phyloP scores from a whole-genome alignment of 2,329 filamentous ascomycete genomes.

The Arthrobotrys conoides region DNA sequence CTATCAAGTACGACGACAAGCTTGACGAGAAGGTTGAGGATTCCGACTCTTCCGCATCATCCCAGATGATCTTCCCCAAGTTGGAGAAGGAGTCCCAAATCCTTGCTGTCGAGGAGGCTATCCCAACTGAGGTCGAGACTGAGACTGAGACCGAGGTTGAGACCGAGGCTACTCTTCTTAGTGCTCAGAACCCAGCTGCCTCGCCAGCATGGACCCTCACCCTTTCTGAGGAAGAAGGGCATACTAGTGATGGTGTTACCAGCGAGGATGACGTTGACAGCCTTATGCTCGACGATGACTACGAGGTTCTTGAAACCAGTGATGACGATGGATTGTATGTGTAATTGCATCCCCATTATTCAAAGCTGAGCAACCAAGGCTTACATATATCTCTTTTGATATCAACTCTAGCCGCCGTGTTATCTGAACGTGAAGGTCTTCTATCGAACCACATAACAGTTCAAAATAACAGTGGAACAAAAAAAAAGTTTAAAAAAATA shows the following conservation, averaged over 20 bases:
- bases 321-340: conserved; percentile 77
- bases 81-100: conserved; percentile 93
- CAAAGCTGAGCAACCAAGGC: conserved; percentile 42
- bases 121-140: conserved; percentile 66
- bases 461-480: conserved; percentile 15
- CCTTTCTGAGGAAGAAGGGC: conserved; percentile 60
- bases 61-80: conserved; percentile 96
- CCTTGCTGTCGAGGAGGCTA: conserved; percentile 81
- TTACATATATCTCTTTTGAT: conserved; percentile 34
- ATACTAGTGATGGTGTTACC: conserved; percentile 67
- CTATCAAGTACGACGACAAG: conserved; percentile 61
- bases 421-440: conserved; percentile 27
- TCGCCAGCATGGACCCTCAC: conserved; percentile 60
- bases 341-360: conserved; percentile 49
- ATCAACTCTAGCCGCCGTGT: conserved; percentile 51
- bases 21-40: conserved; percentile 64
- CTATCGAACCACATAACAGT: not conserved
- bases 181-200: conserved; percentile 70
- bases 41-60: conserved; percentile 66
- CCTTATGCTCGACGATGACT: conserved; percentile 91
- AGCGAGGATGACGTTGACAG: conserved; percentile 73
- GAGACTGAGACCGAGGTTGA: conserved; percentile 70
- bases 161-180: conserved; percentile 73
- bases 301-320: conserved; percentile 94
- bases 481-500: conserved; percentile 28